Percentiles rank a stretch among this genome's conserved stretches.
These are phyloP conservation scores for Powellomyces hirtus DNA, from an alignment of 192 early-diverging fungal species.

Conservation along the genomic window DNA sequence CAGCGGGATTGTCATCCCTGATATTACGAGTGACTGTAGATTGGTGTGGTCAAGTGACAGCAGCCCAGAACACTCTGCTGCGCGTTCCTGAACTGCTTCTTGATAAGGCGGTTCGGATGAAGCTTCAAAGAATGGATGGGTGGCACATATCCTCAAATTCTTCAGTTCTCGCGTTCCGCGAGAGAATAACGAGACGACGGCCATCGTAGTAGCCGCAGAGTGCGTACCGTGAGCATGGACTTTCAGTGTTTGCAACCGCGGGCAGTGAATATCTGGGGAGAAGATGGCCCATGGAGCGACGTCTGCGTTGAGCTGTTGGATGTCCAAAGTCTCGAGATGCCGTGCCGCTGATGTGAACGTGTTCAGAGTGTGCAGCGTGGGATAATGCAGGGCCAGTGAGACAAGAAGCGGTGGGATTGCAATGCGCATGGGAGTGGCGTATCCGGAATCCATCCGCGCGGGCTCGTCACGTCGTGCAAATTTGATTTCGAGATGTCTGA, in stretches of 20 bases:
- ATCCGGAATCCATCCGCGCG: not conserved
- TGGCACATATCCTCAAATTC: not conserved
- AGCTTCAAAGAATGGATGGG: conserved; percentile 2
- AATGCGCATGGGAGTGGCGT: not conserved
- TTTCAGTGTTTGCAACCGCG: not conserved
- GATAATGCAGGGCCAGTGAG: not conserved
- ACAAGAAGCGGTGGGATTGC: not conserved
- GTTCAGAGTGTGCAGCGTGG: not conserved
- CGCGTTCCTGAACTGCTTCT: not conserved
- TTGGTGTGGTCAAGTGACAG: not conserved
- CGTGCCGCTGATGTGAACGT: not conserved
- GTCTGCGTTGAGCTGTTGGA: conserved; percentile 1
- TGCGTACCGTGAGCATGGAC: conserved; percentile 9
- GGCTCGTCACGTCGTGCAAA: not conserved
- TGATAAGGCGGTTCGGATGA: not conserved
- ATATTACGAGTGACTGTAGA: not conserved
- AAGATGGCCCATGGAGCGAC: not conserved
- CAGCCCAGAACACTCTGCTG: not conserved
- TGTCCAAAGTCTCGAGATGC: not conserved
- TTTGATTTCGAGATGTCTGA: not conserved
- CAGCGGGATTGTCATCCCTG: not conserved
- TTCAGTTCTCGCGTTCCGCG: not conserved
- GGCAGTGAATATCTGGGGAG: not conserved
- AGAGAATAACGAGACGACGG: not conserved
- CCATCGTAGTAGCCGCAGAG: not conserved